Base-by-base conservation (phyloP, 345 rosid genomes). In the Dimocarpus longan region DNA sequence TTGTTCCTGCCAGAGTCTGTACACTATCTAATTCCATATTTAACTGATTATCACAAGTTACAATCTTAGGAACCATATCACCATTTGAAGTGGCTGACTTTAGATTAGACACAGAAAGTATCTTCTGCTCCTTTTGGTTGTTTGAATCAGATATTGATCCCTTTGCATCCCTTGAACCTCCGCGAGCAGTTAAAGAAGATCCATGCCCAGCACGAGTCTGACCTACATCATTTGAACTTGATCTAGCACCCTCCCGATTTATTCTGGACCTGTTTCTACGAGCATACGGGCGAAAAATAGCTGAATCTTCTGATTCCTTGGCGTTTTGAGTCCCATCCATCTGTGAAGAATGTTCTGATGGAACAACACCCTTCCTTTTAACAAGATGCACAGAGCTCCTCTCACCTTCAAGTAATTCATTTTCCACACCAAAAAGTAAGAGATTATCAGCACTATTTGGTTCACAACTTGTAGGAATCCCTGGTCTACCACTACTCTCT, bases 241-340 rank as follows among this genome's bases (percentile, higher is more conserved):
- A 90, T 80, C 95, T 90, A 72, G 90, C 91, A 79, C 89, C 88
- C 84, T 95, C 98, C 78, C 96, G 94, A 78, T 88, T 97, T 69
- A 88, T 86, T 86, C 89, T 89, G 52, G 98, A 92, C 88, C 99
- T 88, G 76, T 97, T 90, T 86, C 99, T 93, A 79, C 99, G 89
- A 83, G 96, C 96, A 88, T 97, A 97, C 7, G 99, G 97, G 52
- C 97, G 98, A 77, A 94, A 88, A 85, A 94, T 93, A 73, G 97
- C 98, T 77, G 99, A 97, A 89, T 97, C 99, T 88, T 97, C 99
- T 28, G 92, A 83, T 74, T 94, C 98, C 90, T 89, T 97, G 78
- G 88, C 81, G 88, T 87, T 91, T 79, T 86, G 94, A 77, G 87
- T 78, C 77, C 89, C 84, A 80, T 86, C 95, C 77, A 82, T 88